Conservation (phyloP, 108 stramenopile species). For the Mayamaea pseudoterrestris region DNA sequence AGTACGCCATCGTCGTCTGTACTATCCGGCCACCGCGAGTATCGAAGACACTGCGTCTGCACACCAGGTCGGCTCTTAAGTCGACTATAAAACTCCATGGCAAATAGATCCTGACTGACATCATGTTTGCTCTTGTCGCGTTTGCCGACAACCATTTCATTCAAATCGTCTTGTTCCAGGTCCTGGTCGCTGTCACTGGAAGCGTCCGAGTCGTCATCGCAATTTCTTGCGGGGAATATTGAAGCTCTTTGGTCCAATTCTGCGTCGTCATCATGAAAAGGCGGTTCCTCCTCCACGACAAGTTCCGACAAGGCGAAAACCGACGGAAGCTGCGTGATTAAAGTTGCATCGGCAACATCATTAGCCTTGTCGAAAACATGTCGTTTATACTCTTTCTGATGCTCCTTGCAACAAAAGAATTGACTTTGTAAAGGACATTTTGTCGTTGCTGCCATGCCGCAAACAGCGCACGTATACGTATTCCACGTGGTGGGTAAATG, state of each 20-base stretch:
- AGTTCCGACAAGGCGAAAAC: constrained; percentile 60
- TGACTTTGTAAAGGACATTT: constrained; percentile 52
- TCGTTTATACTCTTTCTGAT: constrained; percentile 61
- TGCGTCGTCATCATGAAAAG: not conserved
- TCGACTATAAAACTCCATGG: constrained; percentile 63
- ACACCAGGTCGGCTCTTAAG: constrained; percentile 39
- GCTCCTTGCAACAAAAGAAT: constrained; percentile 53
- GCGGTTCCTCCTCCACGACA: constrained; percentile 76
- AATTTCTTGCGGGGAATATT: not conserved
- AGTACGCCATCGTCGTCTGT: constrained; percentile 20
- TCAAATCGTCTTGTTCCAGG: constrained; percentile 73
- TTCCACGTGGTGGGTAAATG: constrained; percentile 42
- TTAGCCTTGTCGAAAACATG: too few species aligned
- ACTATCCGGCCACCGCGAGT: constrained; percentile 44
- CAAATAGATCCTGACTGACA: constrained; percentile 47
- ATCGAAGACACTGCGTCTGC: constrained; percentile 64
- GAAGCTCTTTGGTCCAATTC: not conserved
- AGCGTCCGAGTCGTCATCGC: constrained; percentile 9
- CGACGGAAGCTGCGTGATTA: constrained; percentile 35
- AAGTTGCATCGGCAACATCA: constrained; percentile 14
- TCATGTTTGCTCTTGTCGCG: constrained; percentile 31
- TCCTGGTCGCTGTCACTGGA: constrained; percentile 41
- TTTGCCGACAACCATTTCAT: constrained; percentile 45
- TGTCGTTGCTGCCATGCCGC: constrained; percentile 45
- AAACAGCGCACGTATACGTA: constrained; percentile 52